Base-by-base conservation (phyloP, 2,329 filamentous ascomycete genomes). In the Scolecobasidium constrictum region DNA sequence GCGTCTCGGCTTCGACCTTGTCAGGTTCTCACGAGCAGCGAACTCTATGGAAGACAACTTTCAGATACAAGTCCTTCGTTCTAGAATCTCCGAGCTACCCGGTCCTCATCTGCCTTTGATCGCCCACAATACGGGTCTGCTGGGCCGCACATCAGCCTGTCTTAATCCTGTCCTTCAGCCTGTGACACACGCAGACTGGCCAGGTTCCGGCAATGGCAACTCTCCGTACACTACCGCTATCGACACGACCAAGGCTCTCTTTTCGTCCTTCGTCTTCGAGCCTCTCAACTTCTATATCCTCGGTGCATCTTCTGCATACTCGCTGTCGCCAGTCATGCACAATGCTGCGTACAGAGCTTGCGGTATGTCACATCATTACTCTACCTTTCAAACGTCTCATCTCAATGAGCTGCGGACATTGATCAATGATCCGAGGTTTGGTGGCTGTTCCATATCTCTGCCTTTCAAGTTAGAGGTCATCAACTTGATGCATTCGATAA, bases 261-360 rank as follows among this genome's bases (percentile, higher is more conserved):
- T 78, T 52, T 68, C 76, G 3, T 78, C 75, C 1, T 83, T 81
- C 45, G 67, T 81, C 1, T 73, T 78, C 40, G 78, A 86, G 33
- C 70, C 78, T 0, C 77, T 87, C 68, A 76, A 79, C 39, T 77
- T 84, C 43, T 83, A 82, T 50, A 79, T 87, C 23, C 75, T 86
- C 40, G 83, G 83, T n/a, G 78, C 75, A 43, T 79, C 79, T 43
- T 76, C 83, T 7, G 74, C 71, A 39, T 84, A 83, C 62, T 86
- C 79, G 55, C 58, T 87, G 44, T 86, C 83, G 0, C 83, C 83
- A 1, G 78, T 79, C 5, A 87, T 87, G 81, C 83, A 88, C 56
- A 83, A 78, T 43, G 70, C 78, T 4, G 83, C 82, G 0, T 77
- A 83, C 45, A 66, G 69, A 41, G 72, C 71, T 18, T 77, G 77